Conservation (phyloP, 192 early-diverging fungal genomes). For the Backusella australiensis region DNA sequence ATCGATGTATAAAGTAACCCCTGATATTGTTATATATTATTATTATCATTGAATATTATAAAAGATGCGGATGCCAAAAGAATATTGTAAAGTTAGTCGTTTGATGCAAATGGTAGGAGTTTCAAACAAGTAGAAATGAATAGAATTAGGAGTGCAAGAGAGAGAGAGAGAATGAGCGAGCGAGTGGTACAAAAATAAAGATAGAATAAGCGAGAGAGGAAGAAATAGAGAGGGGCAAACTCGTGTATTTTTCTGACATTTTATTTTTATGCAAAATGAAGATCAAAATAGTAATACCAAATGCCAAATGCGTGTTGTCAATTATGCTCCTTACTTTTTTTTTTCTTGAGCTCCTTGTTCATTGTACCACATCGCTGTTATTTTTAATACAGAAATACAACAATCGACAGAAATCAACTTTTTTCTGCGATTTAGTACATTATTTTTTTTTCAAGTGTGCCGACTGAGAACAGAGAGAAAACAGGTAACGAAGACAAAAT, state of each 20-base stretch:
- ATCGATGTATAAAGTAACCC: background rate
- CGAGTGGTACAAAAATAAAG: background rate
- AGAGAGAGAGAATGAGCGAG: background rate
- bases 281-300: background rate
- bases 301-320: background rate
- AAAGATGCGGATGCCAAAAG: background rate
- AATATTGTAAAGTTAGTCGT: background rate
- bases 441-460: background rate
- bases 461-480: background rate
- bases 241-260: background rate
- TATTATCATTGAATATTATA: background rate
- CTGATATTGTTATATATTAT: background rate
- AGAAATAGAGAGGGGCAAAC: background rate
- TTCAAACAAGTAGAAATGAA: background rate
- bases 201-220: background rate
- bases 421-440: background rate
- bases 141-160: background rate
- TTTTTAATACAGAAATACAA: background rate
- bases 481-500: background rate
- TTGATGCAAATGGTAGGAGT: background rate
- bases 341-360: background rate
- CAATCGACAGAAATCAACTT: background rate
- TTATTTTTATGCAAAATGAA: slow-evolving; percentile 5
- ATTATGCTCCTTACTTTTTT: background rate
- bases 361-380: background rate